A percentile compares a stretch with the other conserved stretches of the same genome.
phyloP scores from a whole-genome alignment of 345 rosid genomes.

The Xanthoceras sorbifolium region DNA sequence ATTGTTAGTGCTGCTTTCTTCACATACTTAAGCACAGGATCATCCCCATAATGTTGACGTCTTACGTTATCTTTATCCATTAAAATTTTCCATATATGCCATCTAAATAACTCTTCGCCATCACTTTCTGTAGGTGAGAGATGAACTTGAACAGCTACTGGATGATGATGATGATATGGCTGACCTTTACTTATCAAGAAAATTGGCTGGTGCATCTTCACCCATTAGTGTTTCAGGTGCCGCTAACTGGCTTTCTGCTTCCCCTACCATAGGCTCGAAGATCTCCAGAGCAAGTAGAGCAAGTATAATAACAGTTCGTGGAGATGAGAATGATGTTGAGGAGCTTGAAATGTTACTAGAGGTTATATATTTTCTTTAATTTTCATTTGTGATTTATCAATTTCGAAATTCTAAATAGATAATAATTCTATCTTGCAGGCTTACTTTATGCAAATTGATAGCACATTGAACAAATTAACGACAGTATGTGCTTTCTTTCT shows the following conservation, averaged over 20 bases:
- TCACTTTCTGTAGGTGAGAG: conserved; percentile 68
- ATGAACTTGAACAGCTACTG: conserved; percentile 90
- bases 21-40: background rate
- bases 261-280: conserved; percentile 91
- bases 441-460: conserved; percentile 93
- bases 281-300: conserved; percentile 94
- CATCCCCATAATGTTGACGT: background rate
- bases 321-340: conserved; percentile 96
- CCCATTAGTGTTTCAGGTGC: conserved; percentile 74
- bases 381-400: conserved; percentile 4
- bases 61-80: background rate
- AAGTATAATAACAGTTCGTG: conserved; percentile 75
- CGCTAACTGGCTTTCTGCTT: conserved; percentile 72
- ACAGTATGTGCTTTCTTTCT: conserved; percentile 44
- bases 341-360: conserved; percentile 99
- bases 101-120: conserved; percentile 7
- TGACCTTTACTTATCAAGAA: conserved; percentile 91
- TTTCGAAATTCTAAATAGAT: conserved; percentile 6
- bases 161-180: conserved; percentile 99
- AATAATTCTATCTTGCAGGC: conserved; percentile 53
- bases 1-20: background rate
- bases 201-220: conserved; percentile 64
- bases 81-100: background rate
- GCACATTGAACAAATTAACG: conserved; percentile 84
- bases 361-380: conserved; percentile 41